phyloP scores from a whole-genome alignment of 2,329 filamentous ascomycete species.

The Trichoderma simmonsii region DNA sequence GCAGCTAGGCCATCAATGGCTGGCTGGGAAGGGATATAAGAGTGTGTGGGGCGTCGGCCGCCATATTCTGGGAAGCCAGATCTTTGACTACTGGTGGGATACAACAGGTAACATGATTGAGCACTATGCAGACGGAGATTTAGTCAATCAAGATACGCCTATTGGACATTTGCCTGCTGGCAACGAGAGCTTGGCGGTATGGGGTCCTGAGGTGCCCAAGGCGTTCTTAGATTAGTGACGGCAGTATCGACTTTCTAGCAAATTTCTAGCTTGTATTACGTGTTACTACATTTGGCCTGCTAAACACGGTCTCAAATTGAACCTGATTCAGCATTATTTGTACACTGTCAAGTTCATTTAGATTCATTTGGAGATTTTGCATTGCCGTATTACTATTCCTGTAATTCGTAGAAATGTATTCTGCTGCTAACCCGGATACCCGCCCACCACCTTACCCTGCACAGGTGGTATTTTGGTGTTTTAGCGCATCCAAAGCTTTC shows the following conservation, averaged over 20 bases:
- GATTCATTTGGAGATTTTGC: neutral
- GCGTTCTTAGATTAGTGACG: neutral
- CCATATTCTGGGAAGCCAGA: conserved; percentile 57
- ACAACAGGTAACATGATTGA: conserved; percentile 46
- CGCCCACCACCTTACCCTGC: too few relatives aligned
- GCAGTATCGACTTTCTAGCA: too few relatives aligned
- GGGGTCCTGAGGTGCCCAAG: conserved; percentile 24
- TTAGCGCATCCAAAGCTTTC: too few relatives aligned
- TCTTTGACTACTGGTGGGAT: conserved; percentile 58
- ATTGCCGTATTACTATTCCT: neutral
- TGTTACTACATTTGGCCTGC: neutral
- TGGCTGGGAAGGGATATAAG: conserved; percentile 50
- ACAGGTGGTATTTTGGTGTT: too few relatives aligned
- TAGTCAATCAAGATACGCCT: conserved; percentile 52
- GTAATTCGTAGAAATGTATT: neutral
- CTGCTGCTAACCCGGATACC: too few relatives aligned
- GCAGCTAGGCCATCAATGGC: conserved; percentile 57
- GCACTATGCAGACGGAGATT: conserved; percentile 61
- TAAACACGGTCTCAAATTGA: neutral
- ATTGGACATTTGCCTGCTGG: conserved; percentile 17
- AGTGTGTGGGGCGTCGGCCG: conserved; percentile 60
- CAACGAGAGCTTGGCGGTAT: conserved; percentile 18
- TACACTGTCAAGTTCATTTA: neutral
- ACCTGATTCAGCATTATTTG: neutral
- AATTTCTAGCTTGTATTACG: too few relatives aligned